These are phyloP conservation scores for Flaveria ramosissima DNA, from an alignment of 129 eudicot genomes.

Conservation along the genomic window DNA sequence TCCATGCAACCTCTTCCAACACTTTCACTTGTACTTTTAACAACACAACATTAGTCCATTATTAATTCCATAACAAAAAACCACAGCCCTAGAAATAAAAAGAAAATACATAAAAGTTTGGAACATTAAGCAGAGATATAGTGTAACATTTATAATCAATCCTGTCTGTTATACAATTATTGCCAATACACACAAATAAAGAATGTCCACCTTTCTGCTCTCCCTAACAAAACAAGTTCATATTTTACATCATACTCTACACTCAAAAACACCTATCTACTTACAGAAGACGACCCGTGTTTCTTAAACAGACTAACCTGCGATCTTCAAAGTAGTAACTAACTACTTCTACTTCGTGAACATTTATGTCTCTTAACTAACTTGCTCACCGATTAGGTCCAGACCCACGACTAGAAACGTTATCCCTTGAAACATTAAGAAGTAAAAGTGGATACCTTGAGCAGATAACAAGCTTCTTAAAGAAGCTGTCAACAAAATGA, in stretches of 20 bases:
- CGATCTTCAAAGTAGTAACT: neutral
- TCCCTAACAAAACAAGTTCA: conserved; percentile 13
- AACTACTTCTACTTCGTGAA: neutral
- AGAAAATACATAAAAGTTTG: neutral
- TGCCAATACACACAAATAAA: conserved; percentile 17
- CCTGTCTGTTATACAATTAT: conserved; percentile 15
- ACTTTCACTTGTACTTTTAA: too few species aligned
- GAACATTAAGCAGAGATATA: neutral
- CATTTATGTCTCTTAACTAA: conserved; percentile 38
- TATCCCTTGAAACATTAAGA: conserved; percentile 80
- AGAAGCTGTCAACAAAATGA: conserved; percentile 72
- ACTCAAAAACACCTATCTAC: conserved; percentile 9
- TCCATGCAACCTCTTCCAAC: too few species aligned
- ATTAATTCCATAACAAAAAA: too few species aligned
- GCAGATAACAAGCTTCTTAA: conserved; percentile 85
- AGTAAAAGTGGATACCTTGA: conserved; percentile 83
- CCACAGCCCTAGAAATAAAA: too few species aligned
- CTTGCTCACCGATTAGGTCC: conserved; percentile 87
- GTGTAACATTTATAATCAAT: neutral
- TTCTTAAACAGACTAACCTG: neutral
- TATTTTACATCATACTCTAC: conserved; percentile 5
- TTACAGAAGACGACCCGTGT: neutral
- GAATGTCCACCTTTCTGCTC: conserved; percentile 22
- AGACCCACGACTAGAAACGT: conserved; percentile 80
- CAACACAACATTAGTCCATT: too few species aligned